Base-by-base conservation (phyloP, 352 stramenopile species). In the Phytophthora agathidicida region DNA sequence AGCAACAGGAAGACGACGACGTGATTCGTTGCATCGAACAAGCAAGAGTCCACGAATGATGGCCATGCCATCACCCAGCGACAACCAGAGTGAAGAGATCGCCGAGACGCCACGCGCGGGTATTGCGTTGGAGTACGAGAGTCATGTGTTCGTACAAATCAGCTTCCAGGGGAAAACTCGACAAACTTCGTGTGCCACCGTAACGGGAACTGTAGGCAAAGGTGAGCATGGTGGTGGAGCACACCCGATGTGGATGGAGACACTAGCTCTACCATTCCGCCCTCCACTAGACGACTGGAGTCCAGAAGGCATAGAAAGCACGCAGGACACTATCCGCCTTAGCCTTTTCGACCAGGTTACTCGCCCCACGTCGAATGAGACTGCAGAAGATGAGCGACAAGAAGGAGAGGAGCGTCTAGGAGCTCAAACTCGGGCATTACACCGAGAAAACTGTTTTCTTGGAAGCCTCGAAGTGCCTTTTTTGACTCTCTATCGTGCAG, bases 181-280 rank as follows among this genome's bases (percentile, higher is more conserved):
- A 16, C 71, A 80, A 26, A 96, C 88, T 17, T 83, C 82, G 17
- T 76, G 70, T 45, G 58, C 72, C 7, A 43, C 46, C 1, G 51
- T 66, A 19, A 63, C 37, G 14, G 52, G 38, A 38, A 68, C 17
- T 38, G 30, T 50, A n/a, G 11, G 31, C 31, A 49, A 56, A 3
- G 23, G 31, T 7, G 46, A 37, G 16, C 32, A 54, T 22, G 33
- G 35, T 30, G 20, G n/a, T 10, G 60, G 55, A 11, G 66, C 68
- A 0, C 73, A 83, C 11, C 88, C 93, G 2, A 74, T 89, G 59
- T 98, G 94, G 94, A 98, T 98, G 72, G 85, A 98, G 65, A 97
- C 92, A 6, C 30, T 98, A 7, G 66, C 78, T 10, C 38, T 98
- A 30, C 88, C 95, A 13, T 97, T 98, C 60, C 74, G 74, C 26